Evolutionary conservation across 2,329 filamentous ascomycete genomes (phyloP).

Genomic region (Botrytis porri): DNA sequence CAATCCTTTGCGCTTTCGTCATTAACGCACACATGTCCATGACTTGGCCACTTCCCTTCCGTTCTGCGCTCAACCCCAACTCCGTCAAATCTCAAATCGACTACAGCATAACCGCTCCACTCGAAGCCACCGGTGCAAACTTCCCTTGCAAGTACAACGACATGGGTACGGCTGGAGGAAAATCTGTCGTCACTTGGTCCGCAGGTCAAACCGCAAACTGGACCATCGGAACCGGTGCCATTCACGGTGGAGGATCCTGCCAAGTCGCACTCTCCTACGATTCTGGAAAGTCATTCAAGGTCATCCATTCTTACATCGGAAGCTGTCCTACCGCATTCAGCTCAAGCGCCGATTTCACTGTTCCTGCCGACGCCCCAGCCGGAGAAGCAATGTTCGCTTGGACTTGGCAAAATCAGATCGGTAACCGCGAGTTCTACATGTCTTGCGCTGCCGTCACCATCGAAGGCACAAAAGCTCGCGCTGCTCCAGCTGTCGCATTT

Average conservation of each 20-base stretch:
- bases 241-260: conserved; percentile 57
- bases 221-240: conserved; percentile 47
- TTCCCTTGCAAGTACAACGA: conserved; percentile 36
- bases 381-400: conserved; percentile 39
- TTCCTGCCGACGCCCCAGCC: conserved; percentile 18
- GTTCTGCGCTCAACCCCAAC: conserved; percentile 20
- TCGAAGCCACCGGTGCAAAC: conserved; percentile 11
- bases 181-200: conserved; percentile 44
- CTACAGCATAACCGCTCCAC: conserved; percentile 25
- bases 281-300: conserved; percentile 53
- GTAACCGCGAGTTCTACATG: conserved; percentile 67
- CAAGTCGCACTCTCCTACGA: conserved; percentile 60
- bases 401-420: conserved; percentile 58
- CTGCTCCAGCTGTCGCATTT: conserved; percentile 39
- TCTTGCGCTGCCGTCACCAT: conserved; percentile 60
- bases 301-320: conserved; percentile 51
- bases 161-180: conserved; percentile 28
- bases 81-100: conserved; percentile 9
- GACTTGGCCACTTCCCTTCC: conserved; percentile 23
- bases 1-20: background rate
- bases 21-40: conserved; percentile 25
- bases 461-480: conserved; percentile 22
- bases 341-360: conserved; percentile 4
- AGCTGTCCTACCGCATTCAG: conserved; percentile 2
- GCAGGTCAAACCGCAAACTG: conserved; percentile 51